These are phyloP conservation scores for Wallacemonas sp. DNA, from an alignment of 208 protist species.

Conservation along the genomic window DNA sequence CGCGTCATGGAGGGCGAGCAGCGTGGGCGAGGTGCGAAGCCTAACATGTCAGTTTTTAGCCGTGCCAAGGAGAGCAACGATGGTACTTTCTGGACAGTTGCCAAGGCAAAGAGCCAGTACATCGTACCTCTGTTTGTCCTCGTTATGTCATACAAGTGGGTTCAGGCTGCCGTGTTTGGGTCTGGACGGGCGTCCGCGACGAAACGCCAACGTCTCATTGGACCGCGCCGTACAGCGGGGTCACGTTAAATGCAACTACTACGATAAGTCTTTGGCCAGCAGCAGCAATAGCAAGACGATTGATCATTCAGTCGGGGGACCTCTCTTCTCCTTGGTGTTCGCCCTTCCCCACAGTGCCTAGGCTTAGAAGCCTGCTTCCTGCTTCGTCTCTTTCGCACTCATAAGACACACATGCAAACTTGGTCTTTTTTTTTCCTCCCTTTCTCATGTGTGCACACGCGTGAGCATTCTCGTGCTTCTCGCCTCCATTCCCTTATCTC, in stretches of 20 bases:
- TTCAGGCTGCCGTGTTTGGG: slow-evolving; percentile 23
- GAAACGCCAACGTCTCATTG: slow-evolving; percentile 16
- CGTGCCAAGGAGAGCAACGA: background rate
- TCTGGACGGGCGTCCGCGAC: background rate
- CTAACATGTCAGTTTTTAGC: background rate
- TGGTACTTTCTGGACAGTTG: slow-evolving; percentile 1
- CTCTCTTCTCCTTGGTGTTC: too few relatives aligned
- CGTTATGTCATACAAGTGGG: slow-evolving; percentile 52
- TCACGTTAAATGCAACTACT: background rate
- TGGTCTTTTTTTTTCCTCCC: too few relatives aligned
- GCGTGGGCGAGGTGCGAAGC: slow-evolving; percentile 1
- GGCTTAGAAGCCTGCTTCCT: too few relatives aligned
- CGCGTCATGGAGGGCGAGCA: background rate
- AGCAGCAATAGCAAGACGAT: too few relatives aligned
- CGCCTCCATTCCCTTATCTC: background rate
- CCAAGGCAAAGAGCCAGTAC: slow-evolving; percentile 41
- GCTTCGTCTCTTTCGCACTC: too few relatives aligned
- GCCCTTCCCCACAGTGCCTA: too few relatives aligned
- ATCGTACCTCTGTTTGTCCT: slow-evolving; percentile 53
- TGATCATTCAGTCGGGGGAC: too few relatives aligned
- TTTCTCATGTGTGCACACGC: too few relatives aligned
- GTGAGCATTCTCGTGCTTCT: too few relatives aligned
- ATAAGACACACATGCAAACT: too few relatives aligned
- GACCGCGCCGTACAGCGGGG: background rate
- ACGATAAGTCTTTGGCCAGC: background rate